phyloP scores from a whole-genome alignment of 148 eudicot species.

The Camellia granthamiana region DNA sequence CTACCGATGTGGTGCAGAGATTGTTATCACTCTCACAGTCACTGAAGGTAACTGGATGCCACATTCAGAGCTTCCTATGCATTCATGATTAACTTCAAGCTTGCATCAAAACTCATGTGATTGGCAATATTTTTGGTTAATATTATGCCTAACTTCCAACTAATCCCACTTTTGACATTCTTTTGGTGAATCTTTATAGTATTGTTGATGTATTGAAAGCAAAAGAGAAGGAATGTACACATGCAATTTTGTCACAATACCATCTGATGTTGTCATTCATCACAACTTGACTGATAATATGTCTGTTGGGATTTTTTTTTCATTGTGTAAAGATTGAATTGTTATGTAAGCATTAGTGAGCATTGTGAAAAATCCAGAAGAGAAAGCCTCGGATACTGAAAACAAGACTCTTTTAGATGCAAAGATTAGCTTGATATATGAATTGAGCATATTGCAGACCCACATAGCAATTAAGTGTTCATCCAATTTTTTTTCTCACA shows the following conservation, averaged over 20 bases:
- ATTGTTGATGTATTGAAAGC: neutral
- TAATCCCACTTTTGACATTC: neutral
- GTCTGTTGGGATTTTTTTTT: neutral
- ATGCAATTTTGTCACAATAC: neutral
- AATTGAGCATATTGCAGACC: neutral
- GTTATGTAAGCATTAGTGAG: neutral
- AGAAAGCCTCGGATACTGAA: neutral
- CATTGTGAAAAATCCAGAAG: neutral
- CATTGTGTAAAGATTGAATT: neutral
- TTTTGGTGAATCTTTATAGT: neutral
- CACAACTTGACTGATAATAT: neutral
- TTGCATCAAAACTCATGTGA: neutral
- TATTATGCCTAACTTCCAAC: neutral
- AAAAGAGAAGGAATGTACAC: neutral
- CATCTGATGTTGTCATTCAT: neutral
- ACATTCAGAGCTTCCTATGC: neutral
- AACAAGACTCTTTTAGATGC: neutral
- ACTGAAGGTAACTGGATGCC: constrained; percentile 24
- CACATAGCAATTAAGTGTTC: neutral
- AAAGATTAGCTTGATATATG: neutral
- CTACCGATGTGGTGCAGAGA: constrained; percentile 23
- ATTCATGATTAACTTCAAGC: neutral
- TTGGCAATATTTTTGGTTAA: neutral
- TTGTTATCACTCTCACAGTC: constrained; percentile 29
- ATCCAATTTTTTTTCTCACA: no score